Evolutionary conservation across 2,329 filamentous ascomycete species (phyloP).

Genomic region (Pseudogymnoascus sp.): DNA sequence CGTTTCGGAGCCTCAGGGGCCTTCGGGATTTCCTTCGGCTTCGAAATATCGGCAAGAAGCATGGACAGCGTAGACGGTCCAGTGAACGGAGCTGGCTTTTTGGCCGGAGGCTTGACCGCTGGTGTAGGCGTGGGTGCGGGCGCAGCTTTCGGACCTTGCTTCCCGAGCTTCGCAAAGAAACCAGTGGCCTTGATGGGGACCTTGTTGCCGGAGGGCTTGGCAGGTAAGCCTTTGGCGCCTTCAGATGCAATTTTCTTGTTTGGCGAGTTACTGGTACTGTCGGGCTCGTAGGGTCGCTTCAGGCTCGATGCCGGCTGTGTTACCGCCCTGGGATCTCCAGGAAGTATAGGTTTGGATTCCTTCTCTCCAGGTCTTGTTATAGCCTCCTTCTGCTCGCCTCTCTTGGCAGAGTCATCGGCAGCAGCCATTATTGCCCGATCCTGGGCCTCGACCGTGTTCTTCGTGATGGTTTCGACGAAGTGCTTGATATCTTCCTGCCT

Average conservation of each 20-base stretch:
- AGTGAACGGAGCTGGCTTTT: conserved; percentile 24
- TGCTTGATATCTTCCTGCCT: conserved; percentile 31
- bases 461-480: conserved; percentile 28
- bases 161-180: conserved; percentile 10
- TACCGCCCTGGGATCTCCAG: conserved; percentile 15
- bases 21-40: conserved; percentile 25
- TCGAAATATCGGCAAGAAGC: conserved; percentile 25
- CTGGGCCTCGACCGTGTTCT: conserved; percentile 25
- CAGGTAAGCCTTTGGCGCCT: conserved; percentile 24
- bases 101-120: conserved; percentile 24
- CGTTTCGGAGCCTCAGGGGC: conserved; percentile 21
- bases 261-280: conserved; percentile 22
- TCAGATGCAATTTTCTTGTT: conserved; percentile 27
- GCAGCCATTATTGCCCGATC: conserved; percentile 35
- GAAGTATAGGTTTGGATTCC: conserved; percentile 17
- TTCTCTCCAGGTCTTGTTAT: conserved; percentile 18
- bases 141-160: conserved; percentile 16
- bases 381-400: conserved; percentile 20
- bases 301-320: conserved; percentile 3
- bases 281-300: conserved; percentile 27
- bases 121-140: conserved; percentile 9
- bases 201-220: conserved; percentile 18
- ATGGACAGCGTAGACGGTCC: conserved; percentile 25
- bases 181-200: conserved; percentile 13
- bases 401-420: conserved; percentile 31